Evolutionary conservation across 768 basidiomycete genomes (phyloP).

Genomic region (Asterophora lycoperdoides): DNA sequence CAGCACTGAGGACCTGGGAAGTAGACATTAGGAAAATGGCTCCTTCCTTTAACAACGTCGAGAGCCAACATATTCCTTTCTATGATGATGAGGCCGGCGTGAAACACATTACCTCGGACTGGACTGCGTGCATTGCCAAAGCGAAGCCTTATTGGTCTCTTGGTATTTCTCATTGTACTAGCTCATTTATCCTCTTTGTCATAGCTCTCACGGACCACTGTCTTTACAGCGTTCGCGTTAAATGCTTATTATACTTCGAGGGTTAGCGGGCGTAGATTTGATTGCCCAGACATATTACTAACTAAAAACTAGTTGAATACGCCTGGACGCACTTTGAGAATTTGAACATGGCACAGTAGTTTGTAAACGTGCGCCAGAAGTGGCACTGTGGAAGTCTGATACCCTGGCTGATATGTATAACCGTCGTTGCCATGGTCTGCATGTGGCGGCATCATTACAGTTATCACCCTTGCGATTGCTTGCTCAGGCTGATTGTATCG

Average conservation of each 20-base stretch:
- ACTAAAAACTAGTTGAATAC: too few species aligned
- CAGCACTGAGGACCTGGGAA: slow-evolving; percentile 23
- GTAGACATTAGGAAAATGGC: slow-evolving; percentile 23
- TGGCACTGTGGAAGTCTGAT: too few species aligned
- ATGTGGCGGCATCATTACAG: too few species aligned
- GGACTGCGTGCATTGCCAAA: neutral
- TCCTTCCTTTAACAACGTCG: slow-evolving; percentile 30
- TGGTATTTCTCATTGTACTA: neutral
- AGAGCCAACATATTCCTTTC: slow-evolving; percentile 29
- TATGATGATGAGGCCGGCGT: slow-evolving; percentile 20
- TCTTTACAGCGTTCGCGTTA: neutral
- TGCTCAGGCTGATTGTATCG: too few species aligned
- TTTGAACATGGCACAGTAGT: too few species aligned
- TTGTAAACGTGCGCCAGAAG: too few species aligned
- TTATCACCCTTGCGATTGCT: too few species aligned
- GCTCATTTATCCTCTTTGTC: neutral
- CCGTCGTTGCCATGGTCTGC: too few species aligned
- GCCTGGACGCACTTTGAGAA: too few species aligned
- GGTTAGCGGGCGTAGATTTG: too few species aligned
- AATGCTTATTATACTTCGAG: neutral
- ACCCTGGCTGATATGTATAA: too few species aligned
- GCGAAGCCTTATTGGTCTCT: neutral
- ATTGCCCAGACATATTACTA: too few species aligned
- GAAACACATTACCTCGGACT: neutral
- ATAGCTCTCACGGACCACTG: neutral